A percentile compares a stretch with the other conserved stretches of the same genome.
Evolutionary conservation across 768 basidiomycete species (phyloP).

Genomic region (Glaciozyma antarctica): DNA sequence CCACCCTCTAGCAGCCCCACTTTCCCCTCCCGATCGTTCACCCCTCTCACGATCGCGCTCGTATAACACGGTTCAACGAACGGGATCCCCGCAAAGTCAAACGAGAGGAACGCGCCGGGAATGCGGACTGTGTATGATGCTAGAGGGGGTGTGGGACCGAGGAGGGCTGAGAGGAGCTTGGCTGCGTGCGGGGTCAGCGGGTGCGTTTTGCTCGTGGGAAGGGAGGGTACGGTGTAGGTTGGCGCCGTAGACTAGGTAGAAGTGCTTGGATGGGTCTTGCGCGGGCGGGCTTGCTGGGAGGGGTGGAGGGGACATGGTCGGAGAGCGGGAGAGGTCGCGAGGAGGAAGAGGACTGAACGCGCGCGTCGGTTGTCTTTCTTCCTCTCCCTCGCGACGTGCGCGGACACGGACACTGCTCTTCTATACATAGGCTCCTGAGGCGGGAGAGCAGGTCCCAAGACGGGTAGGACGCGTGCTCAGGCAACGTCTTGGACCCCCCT

Average conservation of each 20-base stretch:
- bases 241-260: too few relatives aligned
- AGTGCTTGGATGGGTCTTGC: neutral
- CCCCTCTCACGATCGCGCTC: constrained; percentile 7
- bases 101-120: constrained; percentile 10
- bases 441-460: too few relatives aligned
- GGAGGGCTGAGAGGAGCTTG: neutral
- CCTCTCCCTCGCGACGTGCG: too few relatives aligned
- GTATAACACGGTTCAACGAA: constrained; percentile 18
- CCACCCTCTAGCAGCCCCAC: neutral
- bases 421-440: too few relatives aligned
- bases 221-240: neutral
- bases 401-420: too few relatives aligned
- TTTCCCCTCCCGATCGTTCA: constrained; percentile 7
- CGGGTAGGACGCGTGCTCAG: too few relatives aligned
- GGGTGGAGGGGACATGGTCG: neutral
- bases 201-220: neutral
- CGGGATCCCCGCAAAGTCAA: constrained; percentile 18
- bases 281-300: neutral
- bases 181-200: constrained; percentile 5
- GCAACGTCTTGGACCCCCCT: too few relatives aligned
- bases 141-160: neutral
- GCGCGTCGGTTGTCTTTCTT: too few relatives aligned
- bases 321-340: too few relatives aligned
- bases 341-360: too few relatives aligned
- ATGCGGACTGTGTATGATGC: constrained; percentile 5